Base-by-base conservation (phyloP, 139 green algal genomes). In the Dunaliella primolecta region DNA sequence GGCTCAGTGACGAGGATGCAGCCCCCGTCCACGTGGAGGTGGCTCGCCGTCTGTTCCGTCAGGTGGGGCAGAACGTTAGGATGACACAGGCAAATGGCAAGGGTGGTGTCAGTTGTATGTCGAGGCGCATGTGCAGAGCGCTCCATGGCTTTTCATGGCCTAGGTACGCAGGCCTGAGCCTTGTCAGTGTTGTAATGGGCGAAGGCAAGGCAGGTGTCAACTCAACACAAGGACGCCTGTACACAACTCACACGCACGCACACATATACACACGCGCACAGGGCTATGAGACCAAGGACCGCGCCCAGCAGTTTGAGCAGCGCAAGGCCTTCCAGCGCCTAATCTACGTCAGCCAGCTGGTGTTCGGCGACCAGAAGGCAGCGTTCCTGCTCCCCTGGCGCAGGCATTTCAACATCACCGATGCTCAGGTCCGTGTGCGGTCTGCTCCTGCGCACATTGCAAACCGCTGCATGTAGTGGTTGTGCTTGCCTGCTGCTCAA, bases 1-100 rank as follows among this genome's bases (percentile, higher is more conserved):
- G 94, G 1, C 90, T 99, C 78, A 85, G 88, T 0, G 97, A 99
- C 84, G 92, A 95, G 75, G 95, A 97, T 31, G 97, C 97, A 3
- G 97, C 97, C 2, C 87, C 93, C 0, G 96, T 96, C 77, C 96
- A 99, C 88, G 95, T 99, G 20, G 96, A 99, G 80, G 91, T 98
- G 21, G 96, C 94, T 1, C 88, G 93, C 71, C 89, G 94, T 46
- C 90, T 98, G 78, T 93, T 94, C 82, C 87, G 96, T 2, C 80
- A 84, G 78, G 46, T 89, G 27, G 23, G 56, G 1, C 0, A 2
- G 78, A n/a, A n/a, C n/a, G n/a, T n/a, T 32, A 15, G 64, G 78
- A 29, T 30, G 36, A 25, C 78, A 57, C 24, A 56, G 77, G 77
- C 77, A 81, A 15, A 23, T 1, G 74, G 74, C 29, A 36, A 30